Base-by-base conservation (phyloP, 306 rosid species). In the Herpetospermum pedunculosum region DNA sequence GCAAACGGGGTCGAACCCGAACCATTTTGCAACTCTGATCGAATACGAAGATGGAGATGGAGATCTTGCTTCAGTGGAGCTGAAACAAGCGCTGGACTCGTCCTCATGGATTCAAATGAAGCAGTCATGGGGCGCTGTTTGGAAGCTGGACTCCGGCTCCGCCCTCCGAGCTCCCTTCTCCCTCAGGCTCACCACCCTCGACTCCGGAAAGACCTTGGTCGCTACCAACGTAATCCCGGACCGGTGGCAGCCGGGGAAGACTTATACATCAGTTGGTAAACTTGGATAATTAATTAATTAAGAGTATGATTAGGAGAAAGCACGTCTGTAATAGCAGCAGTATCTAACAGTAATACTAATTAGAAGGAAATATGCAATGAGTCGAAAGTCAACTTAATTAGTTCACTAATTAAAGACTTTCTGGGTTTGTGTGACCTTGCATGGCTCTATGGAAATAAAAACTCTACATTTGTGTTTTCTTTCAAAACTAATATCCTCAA, bases 51-150 rank as follows among this genome's bases (percentile, higher is more conserved):
- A 81, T 29, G 96, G 96, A n/a, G n/a, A n/a, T n/a, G n/a, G n/a
- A n/a, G n/a, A n/a, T n/a, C n/a, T n/a, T n/a, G n/a, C n/a, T n/a
- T 57, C 57, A 12, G 88, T 86, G 19, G 87, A 90, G 43, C 84
- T 90, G 2, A 85, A 83, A 77, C 86, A 90, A 71, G 85, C 83
- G 5, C 26, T 60, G 8, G 78, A 55, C 72, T 79, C 86, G 32
- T 49, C 37, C 25, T 32, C 89, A 58, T 89, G 92, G 92, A 44
- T 32, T 44, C 43, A 84, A 29, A 87, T 89, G 96, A 72, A 77
- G 26, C 81, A 81, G 25, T 87, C 92, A 3, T 87, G 96, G 92
- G 92, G 96, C 23, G 92, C 92, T 2, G 82, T 84, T 49, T 89
- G 96, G 96, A 85, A 84, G 26, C 79, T 76, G 26, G 62, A 85